Evolutionary conservation across 805 yeast genomes (phyloP).

Genomic region (Nadsonia fulvescens): DNA sequence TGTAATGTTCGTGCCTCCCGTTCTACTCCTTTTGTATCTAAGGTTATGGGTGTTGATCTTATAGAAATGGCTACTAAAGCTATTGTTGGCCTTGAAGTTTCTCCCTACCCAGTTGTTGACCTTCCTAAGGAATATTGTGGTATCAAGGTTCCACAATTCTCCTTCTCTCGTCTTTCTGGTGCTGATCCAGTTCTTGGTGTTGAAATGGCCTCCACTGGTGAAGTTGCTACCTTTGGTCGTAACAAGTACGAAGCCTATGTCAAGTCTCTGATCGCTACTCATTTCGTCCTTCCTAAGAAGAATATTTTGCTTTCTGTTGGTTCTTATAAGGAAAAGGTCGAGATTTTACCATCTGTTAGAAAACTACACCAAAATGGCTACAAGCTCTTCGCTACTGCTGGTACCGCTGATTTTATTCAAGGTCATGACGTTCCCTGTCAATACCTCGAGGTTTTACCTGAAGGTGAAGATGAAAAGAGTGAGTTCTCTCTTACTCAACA

Average conservation of each 20-base stretch:
- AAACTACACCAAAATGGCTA: slow-evolving; percentile 70
- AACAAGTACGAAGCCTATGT: slow-evolving; percentile 94
- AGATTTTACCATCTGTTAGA: slow-evolving; percentile 72
- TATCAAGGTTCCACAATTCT: slow-evolving; percentile 91
- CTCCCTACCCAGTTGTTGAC: slow-evolving; percentile 78
- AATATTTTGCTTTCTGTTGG: slow-evolving; percentile 88
- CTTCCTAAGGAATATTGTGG: slow-evolving; percentile 92
- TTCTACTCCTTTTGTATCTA: slow-evolving; percentile 95
- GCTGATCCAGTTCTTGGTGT: slow-evolving; percentile 97
- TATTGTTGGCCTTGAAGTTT: slow-evolving; percentile 69
- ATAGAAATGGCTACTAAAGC: slow-evolving; percentile 97
- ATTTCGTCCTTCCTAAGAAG: slow-evolving; percentile 87
- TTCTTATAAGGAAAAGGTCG: slow-evolving; percentile 90
- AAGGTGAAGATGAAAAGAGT: slow-evolving; percentile 58
- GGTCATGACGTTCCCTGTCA: slow-evolving; percentile 91
- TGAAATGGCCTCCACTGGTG: slow-evolving; percentile 99
- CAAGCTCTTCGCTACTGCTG: slow-evolving; percentile 91
- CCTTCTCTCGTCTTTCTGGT: slow-evolving; percentile 91
- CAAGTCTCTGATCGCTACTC: slow-evolving; percentile 87
- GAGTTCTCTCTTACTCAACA: slow-evolving; percentile 94
- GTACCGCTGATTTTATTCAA: slow-evolving; percentile 95
- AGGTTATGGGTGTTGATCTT: slow-evolving; percentile 89
- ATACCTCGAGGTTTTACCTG: slow-evolving; percentile 73
- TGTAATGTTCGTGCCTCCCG: slow-evolving; percentile 99
- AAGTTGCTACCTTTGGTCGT: slow-evolving; percentile 92